Base-by-base conservation (phyloP, 176 grass and related monocot genomes). In the Elaeis guineensis region DNA sequence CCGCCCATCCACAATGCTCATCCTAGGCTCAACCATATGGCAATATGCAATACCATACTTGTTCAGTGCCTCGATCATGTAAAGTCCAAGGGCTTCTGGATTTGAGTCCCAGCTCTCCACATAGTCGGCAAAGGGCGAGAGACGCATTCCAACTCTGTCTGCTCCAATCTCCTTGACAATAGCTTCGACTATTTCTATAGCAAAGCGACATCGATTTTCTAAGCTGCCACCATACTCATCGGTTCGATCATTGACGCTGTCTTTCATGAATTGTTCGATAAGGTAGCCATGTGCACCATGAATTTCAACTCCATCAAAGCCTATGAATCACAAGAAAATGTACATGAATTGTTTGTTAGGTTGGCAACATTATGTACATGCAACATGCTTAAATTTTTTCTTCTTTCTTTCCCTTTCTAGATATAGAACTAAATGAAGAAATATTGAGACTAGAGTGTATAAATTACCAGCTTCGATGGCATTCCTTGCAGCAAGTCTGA, bases 291-390 rank as follows among this genome's bases (percentile, higher is more conserved):
- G 60, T 0, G 75, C 82, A 12, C 68, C 69, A 16, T 83, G 82
- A 6, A 86, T 83, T 55, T 90, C 87, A 16, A 90, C 82, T 18
- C 82, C 87, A 1, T 90, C 82, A 55, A 86, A 90, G 21, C 82
- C 78, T 82, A 50, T 35, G 8, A 9, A 35, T 35, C 50, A 62
- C 25, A 50, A 28, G 6, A 48, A 17, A 35, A 35, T 9, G 8
- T 11, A 35, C 8, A 2, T 1, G 1, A 9, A 30, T 6, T 6
- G 23, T 23, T 23, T 23, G 23, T 23, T 23, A 23, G 3, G 6
- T 6, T 30, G 4, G 3, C 6, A 0, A 6, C 29, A 30, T 5
- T 6, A 30, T 30, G 6, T 30, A 30, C 29, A 30, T 5, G 30
- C 5, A 32, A 32, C 6, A 32, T 35, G 6, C 32, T 35, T 35